Conservation (phyloP, 345 rosid species). For the Acer yangbiense region DNA sequence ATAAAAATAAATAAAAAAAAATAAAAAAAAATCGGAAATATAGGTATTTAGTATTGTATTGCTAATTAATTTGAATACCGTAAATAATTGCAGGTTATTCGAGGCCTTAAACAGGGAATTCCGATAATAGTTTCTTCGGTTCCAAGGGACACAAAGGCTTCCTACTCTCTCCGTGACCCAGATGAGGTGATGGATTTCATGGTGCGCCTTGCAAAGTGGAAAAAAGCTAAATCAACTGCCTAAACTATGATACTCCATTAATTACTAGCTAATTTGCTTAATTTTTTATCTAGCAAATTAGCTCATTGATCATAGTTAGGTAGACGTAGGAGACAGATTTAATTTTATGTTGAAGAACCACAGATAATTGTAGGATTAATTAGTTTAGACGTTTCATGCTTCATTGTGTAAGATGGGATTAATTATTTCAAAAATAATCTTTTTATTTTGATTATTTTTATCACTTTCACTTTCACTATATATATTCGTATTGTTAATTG, state of each 20-base stretch:
- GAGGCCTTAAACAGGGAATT: conserved; percentile 39
- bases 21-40: too few relatives aligned
- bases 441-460: too few relatives aligned
- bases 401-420: too few relatives aligned
- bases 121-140: conserved; percentile 43
- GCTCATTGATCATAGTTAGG: background rate
- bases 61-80: background rate
- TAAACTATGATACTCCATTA: background rate
- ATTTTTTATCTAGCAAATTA: conserved; percentile 11
- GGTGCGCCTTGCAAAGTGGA: conserved; percentile 40
- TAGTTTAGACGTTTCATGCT: too few relatives aligned
- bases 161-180: conserved; percentile 44
- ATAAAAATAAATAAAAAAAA: too few relatives aligned
- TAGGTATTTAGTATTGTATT: too few relatives aligned
- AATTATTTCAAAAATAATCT: too few relatives aligned
- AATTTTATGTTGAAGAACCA: too few relatives aligned
- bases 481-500: too few relatives aligned
- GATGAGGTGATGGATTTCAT: conserved; percentile 38
- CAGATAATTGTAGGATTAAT: too few relatives aligned
- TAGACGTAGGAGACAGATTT: too few relatives aligned
- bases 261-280: conserved; percentile 2
- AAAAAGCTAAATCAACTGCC: conserved; percentile 17
- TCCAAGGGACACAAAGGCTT: conserved; percentile 48
- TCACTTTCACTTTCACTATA: too few relatives aligned
- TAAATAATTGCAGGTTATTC: conserved; percentile 32